Evolutionary conservation across 169 alveolate species (phyloP).

Genomic region (Perkinsus marinus): DNA sequence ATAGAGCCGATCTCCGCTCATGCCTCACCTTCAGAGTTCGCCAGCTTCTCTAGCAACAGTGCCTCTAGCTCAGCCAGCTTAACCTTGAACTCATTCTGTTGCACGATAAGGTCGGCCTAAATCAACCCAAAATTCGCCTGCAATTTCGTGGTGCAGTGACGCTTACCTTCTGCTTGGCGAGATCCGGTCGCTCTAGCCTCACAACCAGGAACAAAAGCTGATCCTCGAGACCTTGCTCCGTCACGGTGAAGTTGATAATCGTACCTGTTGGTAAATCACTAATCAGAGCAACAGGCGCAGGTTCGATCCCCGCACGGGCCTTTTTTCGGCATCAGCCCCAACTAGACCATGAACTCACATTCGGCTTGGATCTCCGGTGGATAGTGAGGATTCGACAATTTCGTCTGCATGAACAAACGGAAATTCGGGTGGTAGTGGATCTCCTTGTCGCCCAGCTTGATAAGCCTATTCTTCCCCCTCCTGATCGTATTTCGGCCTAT

Average conservation of each 20-base stretch:
- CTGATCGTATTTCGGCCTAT: slow-evolving; percentile 76
- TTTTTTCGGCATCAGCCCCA: too few species aligned
- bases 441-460: slow-evolving; percentile 78
- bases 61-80: slow-evolving; percentile 80
- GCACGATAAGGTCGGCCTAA: slow-evolving; percentile 63
- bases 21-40: slow-evolving; percentile 60
- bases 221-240: slow-evolving; percentile 85
- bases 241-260: slow-evolving; percentile 82
- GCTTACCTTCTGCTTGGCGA: slow-evolving; percentile 60
- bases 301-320: neutral
- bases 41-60: slow-evolving; percentile 66
- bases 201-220: slow-evolving; percentile 81
- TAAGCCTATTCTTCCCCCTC: slow-evolving; percentile 65
- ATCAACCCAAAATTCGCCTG: neutral
- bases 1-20: too few species aligned
- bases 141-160: neutral
- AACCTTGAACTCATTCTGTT: slow-evolving; percentile 82
- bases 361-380: slow-evolving; percentile 91
- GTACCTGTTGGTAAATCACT: slow-evolving; percentile 27
- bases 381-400: slow-evolving; percentile 84
- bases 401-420: slow-evolving; percentile 76
- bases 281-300: neutral
- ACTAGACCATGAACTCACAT: slow-evolving; percentile 17
- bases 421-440: slow-evolving; percentile 63
- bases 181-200: slow-evolving; percentile 81